These are phyloP conservation scores for Rhypophila decipiens DNA, from an alignment of 495 filamentous ascomycete species.

Conservation along the genomic window DNA sequence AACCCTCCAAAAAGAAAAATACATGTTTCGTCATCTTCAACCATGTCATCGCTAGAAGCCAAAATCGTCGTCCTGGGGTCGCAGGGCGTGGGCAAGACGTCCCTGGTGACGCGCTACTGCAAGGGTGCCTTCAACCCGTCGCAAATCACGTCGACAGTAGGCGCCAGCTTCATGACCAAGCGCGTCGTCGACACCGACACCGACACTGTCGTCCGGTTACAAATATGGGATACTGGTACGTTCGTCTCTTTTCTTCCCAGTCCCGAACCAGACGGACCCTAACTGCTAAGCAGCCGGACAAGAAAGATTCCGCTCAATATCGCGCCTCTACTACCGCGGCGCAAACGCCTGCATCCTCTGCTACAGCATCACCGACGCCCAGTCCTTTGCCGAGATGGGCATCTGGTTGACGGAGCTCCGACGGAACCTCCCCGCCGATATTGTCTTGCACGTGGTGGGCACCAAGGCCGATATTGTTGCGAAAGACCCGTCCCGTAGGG, in stretches of 20 bases:
- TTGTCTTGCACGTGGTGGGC: slow-evolving; percentile 93
- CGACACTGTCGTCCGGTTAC: slow-evolving; percentile 71
- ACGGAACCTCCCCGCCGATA: slow-evolving; percentile 59
- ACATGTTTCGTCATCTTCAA: too few relatives aligned
- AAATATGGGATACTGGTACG: slow-evolving; percentile 80
- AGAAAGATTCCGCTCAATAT: slow-evolving; percentile 90
- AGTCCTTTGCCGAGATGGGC: slow-evolving; percentile 89
- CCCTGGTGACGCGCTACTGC: slow-evolving; percentile 80
- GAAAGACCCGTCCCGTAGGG: slow-evolving; percentile 63
- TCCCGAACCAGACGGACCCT: not conserved
- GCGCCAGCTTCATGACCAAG: slow-evolving; percentile 92
- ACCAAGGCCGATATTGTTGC: slow-evolving; percentile 92
- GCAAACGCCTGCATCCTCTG: slow-evolving; percentile 92
- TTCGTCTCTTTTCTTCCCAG: slow-evolving; percentile 1
- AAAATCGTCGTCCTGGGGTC: slow-evolving; percentile 88
- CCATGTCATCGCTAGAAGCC: slow-evolving; percentile 81
- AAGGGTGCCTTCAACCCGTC: slow-evolving; percentile 69
- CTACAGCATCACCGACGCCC: slow-evolving; percentile 85
- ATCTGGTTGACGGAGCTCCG: slow-evolving; percentile 80
- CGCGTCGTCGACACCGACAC: slow-evolving; percentile 78
- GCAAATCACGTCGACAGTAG: slow-evolving; percentile 72
- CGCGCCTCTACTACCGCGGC: slow-evolving; percentile 88
- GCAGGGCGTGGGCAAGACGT: slow-evolving; percentile 94
- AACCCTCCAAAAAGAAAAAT: slow-evolving; percentile 24
- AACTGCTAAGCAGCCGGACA: slow-evolving; percentile 58